Evolutionary conservation across 148 eudicot genomes (phyloP), one percentile per base, ranked within the genome.

Genomic region (Rhododendron simsii): DNA sequence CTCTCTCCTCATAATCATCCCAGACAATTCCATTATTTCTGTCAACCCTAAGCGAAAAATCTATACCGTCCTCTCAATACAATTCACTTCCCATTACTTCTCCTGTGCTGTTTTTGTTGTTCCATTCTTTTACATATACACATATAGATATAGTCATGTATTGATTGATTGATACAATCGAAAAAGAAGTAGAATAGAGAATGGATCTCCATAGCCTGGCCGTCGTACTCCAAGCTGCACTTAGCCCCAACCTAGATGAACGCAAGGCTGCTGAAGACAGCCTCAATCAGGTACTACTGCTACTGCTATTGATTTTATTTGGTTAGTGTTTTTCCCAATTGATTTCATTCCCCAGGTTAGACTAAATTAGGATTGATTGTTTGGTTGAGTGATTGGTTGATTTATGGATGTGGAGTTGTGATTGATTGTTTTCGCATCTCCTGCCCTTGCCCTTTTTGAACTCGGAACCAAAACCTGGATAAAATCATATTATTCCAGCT

Each of bases 191-290:
- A 4, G 61, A 15, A 13, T 3, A 48, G 81, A 61, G 2, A 9
- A 97, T 98, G 99, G 98, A 98, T 95, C 96, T 93, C 89, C 93
- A 88, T 15, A 94, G 93, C 84, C 90, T 98, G 51, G 93, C 94
- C 44, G 89, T 93, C 13, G 88, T 98, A 61, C 95, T 98, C 47
- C 96, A 91, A 73, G 98, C 98, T 83, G 99, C 98, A 14, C 96
- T 98, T 33, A 95, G 98, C 87, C 96, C 96, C 74, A 98, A 93
- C 90, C 99, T 95, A 0, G 94, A 89, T 87, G 96, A 98, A 89
- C 95, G 99, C 57, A 98, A 94, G 85, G 96, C 99, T 6, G 99
- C 97, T 87, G 99, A 98, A 88, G 92, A 98, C 7, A 93, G 94
- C 78, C 98, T 96, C 65, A 94, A 92, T 89, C 99, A 95, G 95